A percentile compares a stretch with the other conserved stretches of the same genome.
Evolutionary conservation across 129 eudicot genomes (phyloP).

Genomic region (Silybum marianum): DNA sequence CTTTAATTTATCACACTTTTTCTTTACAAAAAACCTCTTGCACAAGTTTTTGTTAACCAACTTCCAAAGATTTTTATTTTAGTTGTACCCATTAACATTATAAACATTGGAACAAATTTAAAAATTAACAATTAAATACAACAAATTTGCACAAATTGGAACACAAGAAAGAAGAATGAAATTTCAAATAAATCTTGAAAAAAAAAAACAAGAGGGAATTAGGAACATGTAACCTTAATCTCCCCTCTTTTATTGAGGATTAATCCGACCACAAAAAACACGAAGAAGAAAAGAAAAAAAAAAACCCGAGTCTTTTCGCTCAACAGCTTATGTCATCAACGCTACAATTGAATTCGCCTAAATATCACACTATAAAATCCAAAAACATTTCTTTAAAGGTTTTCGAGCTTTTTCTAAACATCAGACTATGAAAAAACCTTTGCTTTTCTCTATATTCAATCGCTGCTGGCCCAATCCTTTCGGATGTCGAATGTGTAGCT

Average conservation of each 20-base stretch:
- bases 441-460: conserved; percentile 22
- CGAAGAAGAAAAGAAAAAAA: conserved; percentile 5
- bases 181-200: conserved; percentile 28
- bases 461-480: conserved; percentile 63
- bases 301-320: conserved; percentile 9
- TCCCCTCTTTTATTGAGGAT: conserved; percentile 40
- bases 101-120: background rate
- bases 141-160: conserved; percentile 7
- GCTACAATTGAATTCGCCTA: conserved; percentile 26
- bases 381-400: conserved; percentile 11
- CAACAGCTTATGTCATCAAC: conserved; percentile 35
- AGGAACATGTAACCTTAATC: conserved; percentile 16
- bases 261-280: conserved; percentile 22
- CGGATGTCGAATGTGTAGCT: conserved; percentile 76
- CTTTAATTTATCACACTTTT: no score
- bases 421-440: conserved; percentile 3
- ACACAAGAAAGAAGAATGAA: conserved; percentile 19
- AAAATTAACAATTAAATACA: conserved; percentile 12
- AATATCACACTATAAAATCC: conserved; percentile 18
- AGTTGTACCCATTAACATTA: background rate
- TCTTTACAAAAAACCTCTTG: no score
- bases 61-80: no score
- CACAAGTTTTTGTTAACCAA: no score
- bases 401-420: conserved; percentile 25
- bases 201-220: conserved; percentile 17